A percentile compares a stretch with the other conserved stretches of the same genome.
phyloP scores from a whole-genome alignment of 352 stramenopile genomes.

The Achlya hypogyna region DNA sequence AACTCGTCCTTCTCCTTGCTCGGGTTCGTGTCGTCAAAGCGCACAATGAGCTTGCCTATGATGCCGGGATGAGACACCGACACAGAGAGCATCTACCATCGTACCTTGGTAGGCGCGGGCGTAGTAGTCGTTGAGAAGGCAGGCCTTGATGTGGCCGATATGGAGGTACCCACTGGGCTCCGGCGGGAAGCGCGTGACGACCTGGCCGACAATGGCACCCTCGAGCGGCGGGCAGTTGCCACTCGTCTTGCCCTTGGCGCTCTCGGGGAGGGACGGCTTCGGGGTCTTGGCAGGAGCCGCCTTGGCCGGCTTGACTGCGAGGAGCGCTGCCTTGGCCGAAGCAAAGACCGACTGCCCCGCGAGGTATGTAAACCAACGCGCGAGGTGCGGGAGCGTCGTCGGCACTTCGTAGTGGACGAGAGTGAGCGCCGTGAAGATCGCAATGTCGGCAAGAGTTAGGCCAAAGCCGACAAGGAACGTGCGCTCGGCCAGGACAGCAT shows the following conservation, averaged over 20 bases:
- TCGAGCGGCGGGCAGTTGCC: slow-evolving; percentile 91
- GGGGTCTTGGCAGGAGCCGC: slow-evolving; percentile 18
- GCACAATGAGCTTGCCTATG: slow-evolving; percentile 90
- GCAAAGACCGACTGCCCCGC: slow-evolving; percentile 50
- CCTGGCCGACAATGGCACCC: slow-evolving; percentile 89
- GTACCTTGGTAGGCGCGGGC: slow-evolving; percentile 90
- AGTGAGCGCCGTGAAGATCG: slow-evolving; percentile 81
- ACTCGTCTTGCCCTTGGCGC: slow-evolving; percentile 64
- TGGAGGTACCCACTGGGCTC: slow-evolving; percentile 99
- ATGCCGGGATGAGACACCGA: not conserved
- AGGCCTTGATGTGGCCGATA: slow-evolving; percentile 99
- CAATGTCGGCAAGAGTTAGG: slow-evolving; percentile 94
- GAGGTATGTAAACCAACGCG: slow-evolving; percentile 65
- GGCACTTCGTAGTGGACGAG: slow-evolving; percentile 25
- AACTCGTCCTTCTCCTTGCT: slow-evolving; percentile 99
- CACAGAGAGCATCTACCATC: too few relatives aligned
- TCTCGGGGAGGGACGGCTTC: slow-evolving; percentile 25
- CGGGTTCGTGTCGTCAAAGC: slow-evolving; percentile 99
- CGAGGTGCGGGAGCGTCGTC: slow-evolving; percentile 37
- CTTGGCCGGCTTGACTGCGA: slow-evolving; percentile 32
- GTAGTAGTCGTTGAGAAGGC: slow-evolving; percentile 99
- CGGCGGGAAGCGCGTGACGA: slow-evolving; percentile 97
- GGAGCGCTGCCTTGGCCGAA: slow-evolving; percentile 38
- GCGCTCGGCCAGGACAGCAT: slow-evolving; percentile 76
- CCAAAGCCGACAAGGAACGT: slow-evolving; percentile 93